A percentile compares a stretch with the other conserved stretches of the same genome.
These are phyloP conservation scores for Arabis alpina DNA, from an alignment of 345 rosid species.

Conservation along the genomic window DNA sequence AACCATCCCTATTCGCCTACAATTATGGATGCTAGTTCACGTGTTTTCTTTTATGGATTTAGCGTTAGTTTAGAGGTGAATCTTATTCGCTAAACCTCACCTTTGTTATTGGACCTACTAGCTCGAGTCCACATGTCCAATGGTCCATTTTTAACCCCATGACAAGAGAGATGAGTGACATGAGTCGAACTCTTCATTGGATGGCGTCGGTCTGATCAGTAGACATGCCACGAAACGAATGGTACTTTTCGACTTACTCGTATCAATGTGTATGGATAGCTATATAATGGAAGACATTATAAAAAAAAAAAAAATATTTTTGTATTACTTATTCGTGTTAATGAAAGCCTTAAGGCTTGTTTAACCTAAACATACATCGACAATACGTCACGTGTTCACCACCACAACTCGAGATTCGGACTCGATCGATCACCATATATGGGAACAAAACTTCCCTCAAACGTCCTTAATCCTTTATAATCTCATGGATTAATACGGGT, in stretches of 20 bases:
- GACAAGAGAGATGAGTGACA: too few relatives aligned
- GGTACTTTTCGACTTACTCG: too few relatives aligned
- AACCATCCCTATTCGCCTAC: background rate
- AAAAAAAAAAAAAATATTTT: background rate
- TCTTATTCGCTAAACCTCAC: background rate
- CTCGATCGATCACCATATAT: conserved; percentile 23
- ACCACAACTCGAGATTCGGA: conserved; percentile 10
- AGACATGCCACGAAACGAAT: too few relatives aligned
- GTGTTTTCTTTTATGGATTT: too few relatives aligned
- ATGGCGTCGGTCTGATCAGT: too few relatives aligned
- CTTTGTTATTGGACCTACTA: too few relatives aligned
- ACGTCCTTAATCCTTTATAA: conserved; percentile 22
- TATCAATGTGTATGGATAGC: background rate
- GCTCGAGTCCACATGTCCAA: too few relatives aligned
- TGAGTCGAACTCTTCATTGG: too few relatives aligned
- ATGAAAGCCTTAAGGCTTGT: background rate
- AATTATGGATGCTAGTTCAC: too few relatives aligned
- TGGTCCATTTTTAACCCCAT: too few relatives aligned
- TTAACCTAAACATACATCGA: conserved; percentile 15
- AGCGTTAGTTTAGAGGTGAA: background rate
- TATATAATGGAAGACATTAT: background rate
- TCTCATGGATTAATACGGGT: conserved; percentile 9
- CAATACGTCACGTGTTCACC: background rate
- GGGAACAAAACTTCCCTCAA: conserved; percentile 6
- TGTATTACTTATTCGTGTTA: conserved; percentile 7